Evolutionary conservation across 2,329 filamentous ascomycete species (phyloP), one percentile per base, ranked within the genome.

Genomic region (Penicillium sp.): DNA sequence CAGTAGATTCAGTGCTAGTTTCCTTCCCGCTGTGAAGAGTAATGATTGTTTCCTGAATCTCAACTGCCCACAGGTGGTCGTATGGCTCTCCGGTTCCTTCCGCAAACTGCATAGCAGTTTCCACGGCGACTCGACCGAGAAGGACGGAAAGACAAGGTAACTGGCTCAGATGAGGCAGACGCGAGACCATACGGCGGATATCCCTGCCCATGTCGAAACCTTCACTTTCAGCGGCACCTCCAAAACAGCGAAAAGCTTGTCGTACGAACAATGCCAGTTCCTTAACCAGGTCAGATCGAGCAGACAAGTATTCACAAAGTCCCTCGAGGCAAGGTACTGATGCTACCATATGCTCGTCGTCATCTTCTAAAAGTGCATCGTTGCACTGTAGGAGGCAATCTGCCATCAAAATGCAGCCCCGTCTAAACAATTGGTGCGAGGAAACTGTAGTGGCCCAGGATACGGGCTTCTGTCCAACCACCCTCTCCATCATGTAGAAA

Each of bases 71-170:
- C 12, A 62, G 48, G 53, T 74, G 71, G 46, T 73, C 69, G 29
- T 72, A 65, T 3, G 68, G 62, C 34, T 73, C 68, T 36, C 67
- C 59, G 13, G 68, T 73, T 8, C 55, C 58, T 54, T 75, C 72
- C 8, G 74, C 73, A 54, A 75, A 69, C 4, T 66, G 61, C 67
- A 76, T 72, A 3, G 73, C 73, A 10, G 69, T 63, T 46, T 75
- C 72, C 10, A 72, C 66, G 2, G 69, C 68, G 4, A 74, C 60
- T 42, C 68, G 70, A 4, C 67, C 61, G 10, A 75, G 59, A 4
- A 74, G 57, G 7, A 57, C 46, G 13, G 63, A 64, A 20, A 72
- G 50, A 8, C 60, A 62, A 7, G 59, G 47, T 3, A 49, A 46
- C 10, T 54, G 60, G 30, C 50, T 54, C 37, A 66, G 40, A n/a